A percentile compares a stretch with the other conserved stretches of the same genome.
phyloP scores from a whole-genome alignment of 441 rosid species.

The Viola pubescens region DNA sequence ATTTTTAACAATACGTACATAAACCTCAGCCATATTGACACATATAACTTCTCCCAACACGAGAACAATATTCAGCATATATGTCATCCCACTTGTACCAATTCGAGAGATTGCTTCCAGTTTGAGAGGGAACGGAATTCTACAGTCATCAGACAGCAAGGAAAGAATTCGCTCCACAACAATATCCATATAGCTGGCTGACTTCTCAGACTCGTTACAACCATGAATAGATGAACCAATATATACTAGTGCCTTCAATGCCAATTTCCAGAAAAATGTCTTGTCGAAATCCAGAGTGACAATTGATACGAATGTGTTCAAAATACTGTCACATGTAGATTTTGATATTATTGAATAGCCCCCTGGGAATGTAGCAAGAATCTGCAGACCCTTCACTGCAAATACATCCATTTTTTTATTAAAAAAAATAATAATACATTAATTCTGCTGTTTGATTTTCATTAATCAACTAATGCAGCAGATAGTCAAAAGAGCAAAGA shows the following conservation, averaged over 20 bases:
- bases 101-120: conserved; percentile 58
- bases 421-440: background rate
- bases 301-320: conserved; percentile 48
- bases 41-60: conserved; percentile 53
- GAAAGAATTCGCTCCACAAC: conserved; percentile 54
- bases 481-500: too few species aligned
- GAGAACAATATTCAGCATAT: conserved; percentile 54
- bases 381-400: conserved; percentile 82
- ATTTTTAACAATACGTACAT: conserved; percentile 40
- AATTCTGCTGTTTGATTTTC: too few species aligned
- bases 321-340: conserved; percentile 53
- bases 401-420: conserved; percentile 13
- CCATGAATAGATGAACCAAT: conserved; percentile 58
- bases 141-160: conserved; percentile 32
- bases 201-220: conserved; percentile 48
- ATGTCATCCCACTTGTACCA: conserved; percentile 44
- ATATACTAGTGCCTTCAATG: conserved; percentile 59
- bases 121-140: conserved; percentile 45
- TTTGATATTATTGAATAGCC: conserved; percentile 39
- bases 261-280: conserved; percentile 53
- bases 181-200: conserved; percentile 42
- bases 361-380: conserved; percentile 53
- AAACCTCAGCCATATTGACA: conserved; percentile 48
- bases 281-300: conserved; percentile 36
- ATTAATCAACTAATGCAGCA: background rate